Percentiles rank a stretch among this genome's conserved stretches.
Conservation (phyloP, 352 stramenopile species). For the Phytophthora litchii region DNA sequence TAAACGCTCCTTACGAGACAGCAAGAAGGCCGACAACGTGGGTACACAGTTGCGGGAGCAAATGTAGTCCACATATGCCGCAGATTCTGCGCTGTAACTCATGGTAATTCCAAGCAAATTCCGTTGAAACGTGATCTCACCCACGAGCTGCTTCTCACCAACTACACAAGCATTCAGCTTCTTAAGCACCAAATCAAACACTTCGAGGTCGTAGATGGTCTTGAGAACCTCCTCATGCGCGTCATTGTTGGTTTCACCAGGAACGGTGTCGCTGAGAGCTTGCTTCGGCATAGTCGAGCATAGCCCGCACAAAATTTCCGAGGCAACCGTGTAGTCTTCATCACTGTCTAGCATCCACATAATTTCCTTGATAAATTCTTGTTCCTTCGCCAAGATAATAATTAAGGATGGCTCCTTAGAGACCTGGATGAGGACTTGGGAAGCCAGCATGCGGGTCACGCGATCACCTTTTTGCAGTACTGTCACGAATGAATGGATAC, state of each 20-base stretch:
- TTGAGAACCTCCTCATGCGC: constrained; percentile 56
- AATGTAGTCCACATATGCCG: constrained; percentile 65
- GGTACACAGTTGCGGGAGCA: constrained; percentile 56
- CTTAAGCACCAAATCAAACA: constrained; percentile 66
- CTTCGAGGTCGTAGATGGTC: constrained; percentile 62
- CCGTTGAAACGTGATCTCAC: constrained; percentile 82
- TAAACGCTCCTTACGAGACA: constrained; percentile 70
- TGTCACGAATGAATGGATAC: constrained; percentile 67
- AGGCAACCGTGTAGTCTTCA: constrained; percentile 73
- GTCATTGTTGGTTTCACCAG: constrained; percentile 20
- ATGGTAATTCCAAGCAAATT: constrained; percentile 79
- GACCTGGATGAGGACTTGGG: constrained; percentile 69
- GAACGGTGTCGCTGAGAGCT: constrained; percentile 15
- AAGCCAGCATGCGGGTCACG: constrained; percentile 73
- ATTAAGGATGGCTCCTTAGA: constrained; percentile 70
- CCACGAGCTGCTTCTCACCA: constrained; percentile 68
- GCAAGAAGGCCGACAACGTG: constrained; percentile 65
- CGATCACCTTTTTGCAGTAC: constrained; percentile 65
- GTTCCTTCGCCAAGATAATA: constrained; percentile 50
- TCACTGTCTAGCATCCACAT: constrained; percentile 76
- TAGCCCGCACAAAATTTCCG: constrained; percentile 72
- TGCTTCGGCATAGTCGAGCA: constrained; percentile 57
- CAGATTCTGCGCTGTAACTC: constrained; percentile 69
- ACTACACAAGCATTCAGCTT: constrained; percentile 77
- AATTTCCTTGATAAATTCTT: constrained; percentile 72